Evolutionary conservation across 1,139 yeast genomes (phyloP).

Genomic region (Pichia sp.): DNA sequence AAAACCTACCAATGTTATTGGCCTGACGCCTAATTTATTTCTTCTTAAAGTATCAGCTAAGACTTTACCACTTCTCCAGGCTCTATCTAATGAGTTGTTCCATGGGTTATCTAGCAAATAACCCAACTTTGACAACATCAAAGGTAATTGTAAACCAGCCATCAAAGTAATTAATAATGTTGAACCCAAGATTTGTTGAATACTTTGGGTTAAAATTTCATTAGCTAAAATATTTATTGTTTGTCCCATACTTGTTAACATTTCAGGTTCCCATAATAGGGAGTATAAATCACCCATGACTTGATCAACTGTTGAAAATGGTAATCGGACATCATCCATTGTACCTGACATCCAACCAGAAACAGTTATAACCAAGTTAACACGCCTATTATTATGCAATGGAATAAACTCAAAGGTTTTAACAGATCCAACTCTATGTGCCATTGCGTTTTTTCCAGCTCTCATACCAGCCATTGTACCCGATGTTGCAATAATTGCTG

Average conservation of each 20-base stretch:
- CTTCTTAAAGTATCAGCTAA: slow-evolving; percentile 86
- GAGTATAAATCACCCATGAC: slow-evolving; percentile 96
- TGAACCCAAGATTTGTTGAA: slow-evolving; percentile 91
- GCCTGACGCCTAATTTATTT: slow-evolving; percentile 87
- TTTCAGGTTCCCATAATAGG: slow-evolving; percentile 95
- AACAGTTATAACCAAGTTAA: slow-evolving; percentile 83
- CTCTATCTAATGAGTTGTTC: slow-evolving; percentile 94
- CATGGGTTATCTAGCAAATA: slow-evolving; percentile 94
- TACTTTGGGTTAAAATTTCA: slow-evolving; percentile 86
- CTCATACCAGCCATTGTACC: slow-evolving; percentile 89
- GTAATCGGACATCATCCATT: slow-evolving; percentile 92
- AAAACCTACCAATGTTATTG: slow-evolving; percentile 88
- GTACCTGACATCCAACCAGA: slow-evolving; percentile 98
- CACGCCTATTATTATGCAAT: slow-evolving; percentile 81
- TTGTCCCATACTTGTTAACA: slow-evolving; percentile 94
- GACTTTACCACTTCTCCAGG: slow-evolving; percentile 93
- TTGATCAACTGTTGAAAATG: slow-evolving; percentile 95
- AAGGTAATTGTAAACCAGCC: slow-evolving; percentile 93
- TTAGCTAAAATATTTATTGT: slow-evolving; percentile 90
- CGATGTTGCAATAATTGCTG: slow-evolving; percentile 87
- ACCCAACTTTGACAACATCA: slow-evolving; percentile 83
- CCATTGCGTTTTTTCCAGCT: slow-evolving; percentile 83
- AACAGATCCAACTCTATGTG: slow-evolving; percentile 83
- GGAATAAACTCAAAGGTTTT: slow-evolving; percentile 92
- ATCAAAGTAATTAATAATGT: slow-evolving; percentile 87